These are phyloP conservation scores for Globisporangium abappressorium DNA, from an alignment of 352 stramenopile species.

Conservation along the genomic window DNA sequence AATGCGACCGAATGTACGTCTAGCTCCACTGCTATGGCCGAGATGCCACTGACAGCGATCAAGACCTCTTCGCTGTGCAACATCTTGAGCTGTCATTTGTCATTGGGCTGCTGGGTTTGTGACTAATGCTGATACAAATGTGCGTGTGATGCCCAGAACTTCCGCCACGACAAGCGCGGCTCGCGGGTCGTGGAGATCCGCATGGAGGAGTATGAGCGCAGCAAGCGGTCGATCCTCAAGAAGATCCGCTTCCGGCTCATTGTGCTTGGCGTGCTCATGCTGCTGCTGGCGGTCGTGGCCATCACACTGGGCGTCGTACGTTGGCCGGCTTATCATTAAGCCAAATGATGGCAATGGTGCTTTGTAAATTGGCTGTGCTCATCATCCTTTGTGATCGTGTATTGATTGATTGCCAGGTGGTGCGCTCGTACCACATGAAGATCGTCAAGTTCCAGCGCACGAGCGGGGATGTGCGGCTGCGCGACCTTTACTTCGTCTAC, in stretches of 20 bases:
- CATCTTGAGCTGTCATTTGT: not conserved
- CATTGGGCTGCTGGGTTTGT: not conserved
- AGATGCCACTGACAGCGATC: too few species aligned
- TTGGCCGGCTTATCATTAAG: not conserved
- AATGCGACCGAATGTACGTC: constrained; percentile 59
- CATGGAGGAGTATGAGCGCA: constrained; percentile 69
- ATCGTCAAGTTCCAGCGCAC: constrained; percentile 45
- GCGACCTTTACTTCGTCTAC: constrained; percentile 72
- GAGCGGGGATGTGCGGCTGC: constrained; percentile 31
- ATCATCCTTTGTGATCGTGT: not conserved
- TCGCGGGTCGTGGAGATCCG: constrained; percentile 67
- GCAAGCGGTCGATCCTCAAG: constrained; percentile 67
- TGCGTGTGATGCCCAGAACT: constrained; percentile 35
- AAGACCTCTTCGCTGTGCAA: not conserved
- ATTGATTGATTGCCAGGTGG: constrained; percentile 28
- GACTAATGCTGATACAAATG: not conserved
- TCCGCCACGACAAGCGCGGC: constrained; percentile 58
- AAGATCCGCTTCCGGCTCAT: constrained; percentile 69
- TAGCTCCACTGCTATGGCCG: too few species aligned
- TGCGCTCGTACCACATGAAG: constrained; percentile 40
- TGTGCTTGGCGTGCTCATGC: constrained; percentile 53
- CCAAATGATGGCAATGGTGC: not conserved
- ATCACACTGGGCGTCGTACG: constrained; percentile 54
- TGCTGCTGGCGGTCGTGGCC: constrained; percentile 38
- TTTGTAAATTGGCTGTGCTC: not conserved